Conservation (phyloP, 768 basidiomycete species). For the Cantharellus anzutake region DNA sequence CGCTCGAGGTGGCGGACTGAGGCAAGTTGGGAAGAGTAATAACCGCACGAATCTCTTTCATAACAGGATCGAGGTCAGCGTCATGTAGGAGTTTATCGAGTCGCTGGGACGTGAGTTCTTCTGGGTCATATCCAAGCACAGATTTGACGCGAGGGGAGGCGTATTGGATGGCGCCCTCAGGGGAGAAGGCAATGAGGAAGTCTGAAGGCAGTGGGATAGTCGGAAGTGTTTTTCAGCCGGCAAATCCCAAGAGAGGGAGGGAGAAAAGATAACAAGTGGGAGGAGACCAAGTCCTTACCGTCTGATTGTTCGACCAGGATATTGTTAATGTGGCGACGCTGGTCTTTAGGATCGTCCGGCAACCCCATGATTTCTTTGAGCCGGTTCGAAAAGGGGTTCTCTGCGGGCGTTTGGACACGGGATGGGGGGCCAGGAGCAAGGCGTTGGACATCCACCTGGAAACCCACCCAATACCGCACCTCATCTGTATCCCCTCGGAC, state of each 20-base stretch:
- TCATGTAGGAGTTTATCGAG: conserved; percentile 74
- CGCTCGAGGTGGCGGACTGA: neutral
- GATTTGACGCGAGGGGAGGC: conserved; percentile 63
- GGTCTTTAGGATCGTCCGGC: conserved; percentile 1
- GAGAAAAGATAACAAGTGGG: neutral
- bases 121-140: conserved; percentile 70
- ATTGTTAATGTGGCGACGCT: conserved; percentile 12
- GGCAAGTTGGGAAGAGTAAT: neutral
- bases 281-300: conserved; percentile 11
- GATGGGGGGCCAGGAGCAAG: neutral
- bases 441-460: conserved; percentile 81
- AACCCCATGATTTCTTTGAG: conserved; percentile 3
- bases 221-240: neutral
- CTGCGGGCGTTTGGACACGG: neutral
- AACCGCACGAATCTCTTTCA: conserved; percentile 44
- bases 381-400: neutral
- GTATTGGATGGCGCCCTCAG: conserved; percentile 86
- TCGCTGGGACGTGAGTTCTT: conserved; percentile 60
- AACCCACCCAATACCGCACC: conserved; percentile 78
- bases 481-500: conserved; percentile 47
- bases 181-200: conserved; percentile 75
- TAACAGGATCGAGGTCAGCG: conserved; percentile 75
- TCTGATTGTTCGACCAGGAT: conserved; percentile 23
- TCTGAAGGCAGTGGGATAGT: conserved; percentile 21
- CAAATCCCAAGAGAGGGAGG: neutral